Evolutionary conservation across 2,329 filamentous ascomycete species (phyloP), one percentile per base, ranked within the genome.

Genomic region (Fusarium albosuccineum): DNA sequence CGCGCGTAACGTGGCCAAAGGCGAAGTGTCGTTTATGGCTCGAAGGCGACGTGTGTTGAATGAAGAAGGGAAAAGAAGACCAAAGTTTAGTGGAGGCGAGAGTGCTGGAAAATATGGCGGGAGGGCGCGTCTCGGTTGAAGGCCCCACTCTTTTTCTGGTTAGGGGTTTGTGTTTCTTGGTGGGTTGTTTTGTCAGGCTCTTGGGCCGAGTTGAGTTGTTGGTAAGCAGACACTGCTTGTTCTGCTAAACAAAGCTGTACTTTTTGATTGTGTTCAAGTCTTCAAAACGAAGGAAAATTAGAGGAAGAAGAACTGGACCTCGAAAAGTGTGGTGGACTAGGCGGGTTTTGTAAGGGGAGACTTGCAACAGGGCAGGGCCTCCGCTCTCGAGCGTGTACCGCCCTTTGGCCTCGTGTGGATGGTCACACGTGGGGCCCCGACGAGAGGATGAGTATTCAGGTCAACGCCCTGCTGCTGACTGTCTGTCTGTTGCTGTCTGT

Each of bases 281-380:
- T 10, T 33, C 2, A 33, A 33, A 9, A 48, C 22, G 37, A 29
- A 59, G 22, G 14, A 7, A 50, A 62, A 33, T 42, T 57, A 49
- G 49, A 42, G 26, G 9, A 41, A 9, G 52, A 51, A 40, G 34
- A 59, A 58, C 9, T 41, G 14, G 42, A 62, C 10, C 54, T 27
- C 9, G 2, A 53, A 59, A 41, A 27, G 13, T 40, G 42, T 33
- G 61, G 57, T 30, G 42, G 30, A 26, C 30, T 10, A 55, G 16
- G 42, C 26, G 40, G 42, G 61, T 68, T 68, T 68, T 68, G 66
- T 68, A 68, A n/a, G 41, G 45, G 10, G 34, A 66, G 42, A 68
- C 61, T 46, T 44, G 44, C 39, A 49, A 49, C 10, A 22, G 14
- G 26, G 17, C 13, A 29, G 29, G 11, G 41, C 52, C 33, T 36